Percentiles rank a stretch among this genome's conserved stretches.
Conservation (phyloP, 495 filamentous ascomycete genomes). For the Daldinia decipiens region DNA sequence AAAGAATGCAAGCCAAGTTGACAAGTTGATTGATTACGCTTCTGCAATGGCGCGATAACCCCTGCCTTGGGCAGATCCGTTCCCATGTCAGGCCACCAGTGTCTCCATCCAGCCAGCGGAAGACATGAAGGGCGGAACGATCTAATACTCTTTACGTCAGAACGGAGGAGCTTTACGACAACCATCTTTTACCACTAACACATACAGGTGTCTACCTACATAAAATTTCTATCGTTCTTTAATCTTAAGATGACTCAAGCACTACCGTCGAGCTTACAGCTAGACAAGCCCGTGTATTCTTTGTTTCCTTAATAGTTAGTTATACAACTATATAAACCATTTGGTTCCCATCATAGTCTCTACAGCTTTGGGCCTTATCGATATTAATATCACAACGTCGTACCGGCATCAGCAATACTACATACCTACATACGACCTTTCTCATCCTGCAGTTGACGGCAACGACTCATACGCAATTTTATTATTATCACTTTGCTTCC, state of each 20-base stretch:
- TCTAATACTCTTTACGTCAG: constrained; percentile 39
- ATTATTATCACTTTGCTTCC: background rate
- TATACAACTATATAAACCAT: constrained; percentile 30
- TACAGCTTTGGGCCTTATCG: constrained; percentile 5
- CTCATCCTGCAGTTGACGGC: constrained; percentile 1
- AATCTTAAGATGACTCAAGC: constrained; percentile 36
- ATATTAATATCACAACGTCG: constrained; percentile 36
- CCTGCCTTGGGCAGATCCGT: constrained; percentile 34
- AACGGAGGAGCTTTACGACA: constrained; percentile 26
- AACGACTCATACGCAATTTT: constrained; percentile 7
- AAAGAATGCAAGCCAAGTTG: constrained; percentile 24
- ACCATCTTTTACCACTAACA: constrained; percentile 32
- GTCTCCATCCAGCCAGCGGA: constrained; percentile 36
- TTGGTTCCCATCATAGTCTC: constrained; percentile 15
- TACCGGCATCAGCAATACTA: constrained; percentile 13
- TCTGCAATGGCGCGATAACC: constrained; percentile 39
- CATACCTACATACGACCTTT: background rate
- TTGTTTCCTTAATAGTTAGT: background rate
- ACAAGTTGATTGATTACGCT: constrained; percentile 31
- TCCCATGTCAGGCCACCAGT: constrained; percentile 42
- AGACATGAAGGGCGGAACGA: constrained; percentile 42
- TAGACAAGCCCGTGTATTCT: background rate
- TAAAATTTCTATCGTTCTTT: background rate
- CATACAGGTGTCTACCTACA: constrained; percentile 7
- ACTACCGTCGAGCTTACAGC: constrained; percentile 2